Evolutionary conservation across 306 rosid genomes (phyloP), one percentile per base, ranked within the genome.

Genomic region (Datisca glomerata): DNA sequence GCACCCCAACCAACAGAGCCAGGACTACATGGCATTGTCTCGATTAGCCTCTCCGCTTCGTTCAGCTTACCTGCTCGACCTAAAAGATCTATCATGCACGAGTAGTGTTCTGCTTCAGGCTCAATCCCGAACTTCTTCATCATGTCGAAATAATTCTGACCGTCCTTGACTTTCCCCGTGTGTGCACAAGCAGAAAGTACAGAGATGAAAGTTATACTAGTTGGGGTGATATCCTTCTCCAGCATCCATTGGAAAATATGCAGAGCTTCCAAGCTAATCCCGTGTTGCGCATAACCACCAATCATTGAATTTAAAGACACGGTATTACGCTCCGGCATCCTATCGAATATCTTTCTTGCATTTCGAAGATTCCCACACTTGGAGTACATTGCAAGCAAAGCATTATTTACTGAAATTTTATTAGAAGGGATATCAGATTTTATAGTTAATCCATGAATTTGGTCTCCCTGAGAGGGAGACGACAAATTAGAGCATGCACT

Each of bases 11-110:
- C 76, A 20, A 74, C 41, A 24, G 71, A 56, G 44, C 81, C 69
- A 12, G 87, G 85, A 54, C 51, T 64, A 42, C 80, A 71, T 47
- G 87, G 93, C 87, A 80, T 77, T 19, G 66, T 72, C 52, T 77
- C 89, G 20, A 85, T 74, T 40, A 80, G 74, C 63, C 61, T 71
- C 75, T 74, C 75, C 13, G 85, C 96, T 56, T 77, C 81, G 10
- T 40, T 32, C 33, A 77, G 73, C 48, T 70, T 74, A 18, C 96
- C 89, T 2, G 81, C 85, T 28, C 93, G 84, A 29, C 87, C 93
- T 43, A 76, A 48, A 53, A 85, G 87, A 71, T 80, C 93, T 45
- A 85, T 64, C 87, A 85, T 66, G 77, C 96, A 85, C 19, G 95
- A 73, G 59, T 63, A 76, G 42, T 80, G 95, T 33, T 71, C 80